Base-by-base conservation (phyloP, 352 stramenopile genomes). In the Phytopythium delawarense region DNA sequence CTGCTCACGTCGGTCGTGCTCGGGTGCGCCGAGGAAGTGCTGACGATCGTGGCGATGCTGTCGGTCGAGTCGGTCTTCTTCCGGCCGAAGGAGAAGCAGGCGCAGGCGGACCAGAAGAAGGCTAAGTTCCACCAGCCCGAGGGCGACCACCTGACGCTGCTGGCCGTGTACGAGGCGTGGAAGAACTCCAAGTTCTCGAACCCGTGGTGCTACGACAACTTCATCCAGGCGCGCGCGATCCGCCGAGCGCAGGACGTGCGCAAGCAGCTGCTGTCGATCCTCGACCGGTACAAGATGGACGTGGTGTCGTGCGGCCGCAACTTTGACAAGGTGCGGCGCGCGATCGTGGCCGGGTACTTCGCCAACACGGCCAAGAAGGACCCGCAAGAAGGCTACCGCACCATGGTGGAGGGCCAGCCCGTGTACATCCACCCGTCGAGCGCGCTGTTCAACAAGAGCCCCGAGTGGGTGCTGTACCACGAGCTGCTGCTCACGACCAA, bases 161-260 rank as follows among this genome's bases (percentile, higher is more conserved):
- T 99, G 18, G 87, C 87, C 4, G 97, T 99, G 35, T 99, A 99
- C 79, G 96, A 99, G 62, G 94, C 86, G 44, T 99, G 97, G 97
- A 97, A 98, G 67, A 94, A 97, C 66, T 89, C 87, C 37, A 98
- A 98, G 63, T 99, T 98, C 70, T 97, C 84, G 21, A 99, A 98
- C 66, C 95, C 96, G n/a, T 99, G 98, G 98, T 99, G 98, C 70
- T 99, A 97, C 75, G 98, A 99, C 56, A 99, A 99, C 70, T 99
- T 99, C 66, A 93, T 99, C 50, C 97, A 99, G 71, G 93, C 96
- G 21, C 83, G 97, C 15, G 96, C 94, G 37, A 99, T 99, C 77
- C 89, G 89, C 20, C 86, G 96, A 37, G 96, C 97, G 20, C 96
- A 99, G 76, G 98, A 99, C 66, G 96, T 99, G 23, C 94, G 98